Evolutionary conservation across 1,284 basidiomycete genomes (phyloP), one percentile per base, ranked within the genome.

Genomic region (Cronartium ribicola): DNA sequence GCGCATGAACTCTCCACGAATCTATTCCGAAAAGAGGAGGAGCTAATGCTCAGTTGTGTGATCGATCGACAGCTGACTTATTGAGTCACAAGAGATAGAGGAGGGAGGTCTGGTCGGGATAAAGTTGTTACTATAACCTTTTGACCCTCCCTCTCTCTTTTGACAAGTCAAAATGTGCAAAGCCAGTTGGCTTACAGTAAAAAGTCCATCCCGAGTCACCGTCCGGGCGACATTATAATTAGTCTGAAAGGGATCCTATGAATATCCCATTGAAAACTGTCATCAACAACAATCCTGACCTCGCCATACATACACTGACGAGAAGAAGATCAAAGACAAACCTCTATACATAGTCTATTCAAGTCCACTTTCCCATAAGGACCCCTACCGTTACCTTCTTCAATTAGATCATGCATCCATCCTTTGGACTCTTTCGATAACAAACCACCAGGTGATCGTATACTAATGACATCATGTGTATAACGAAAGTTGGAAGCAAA

Each of bases 1-100:
- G 51, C 95, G 89, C 92, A 97, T 97, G 81, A 98, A 96, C 84
- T 98, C 95, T 66, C 95, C 95, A 8, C 95, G 92, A 79, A 98
- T 95, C 92, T 94, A 77, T n/a, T 69, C 48, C n/a, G 20, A 11
- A 29, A 74, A 51, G 17, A 14, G 22, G 11, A 51, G 13, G 22
- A 13, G 17, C 22, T 51, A 14, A 13, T 51, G 22, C 48, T 17
- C 17, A 51, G 22, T 13, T 14, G 48, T 51, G 48, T 51, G 22
- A 51, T 29, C 29, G 29, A 29, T 29, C 29, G 29, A 29, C 29
- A 29, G 29, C 29, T 29, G 29, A 29, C 29, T 29, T 29, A 29
- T 66, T 41, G 0, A 75, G 57, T n/a, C 48, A 40, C 76, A 46
- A 60, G 20, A 48, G 59, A 55, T 57, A 22, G 62, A 36, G 40